Evolutionary conservation across 2,329 filamentous ascomycete species (phyloP).

Genomic region (Aspergillus carbonarius): DNA sequence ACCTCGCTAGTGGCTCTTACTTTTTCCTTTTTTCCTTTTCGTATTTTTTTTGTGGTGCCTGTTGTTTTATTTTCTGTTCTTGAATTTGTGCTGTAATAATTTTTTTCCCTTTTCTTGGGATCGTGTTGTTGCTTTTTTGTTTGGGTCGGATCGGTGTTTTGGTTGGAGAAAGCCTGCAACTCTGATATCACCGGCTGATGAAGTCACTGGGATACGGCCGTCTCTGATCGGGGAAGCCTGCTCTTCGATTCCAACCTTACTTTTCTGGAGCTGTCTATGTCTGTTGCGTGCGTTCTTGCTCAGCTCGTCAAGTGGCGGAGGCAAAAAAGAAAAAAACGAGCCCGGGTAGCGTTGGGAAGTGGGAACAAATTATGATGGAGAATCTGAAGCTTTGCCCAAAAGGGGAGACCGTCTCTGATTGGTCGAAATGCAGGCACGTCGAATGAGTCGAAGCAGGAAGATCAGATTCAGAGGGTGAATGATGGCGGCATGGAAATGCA

Average conservation of each 20-base stretch:
- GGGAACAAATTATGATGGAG: slow-evolving; percentile 13
- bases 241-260: slow-evolving; percentile 4
- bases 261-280: not conserved
- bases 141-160: not conserved
- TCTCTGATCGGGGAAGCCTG: not conserved
- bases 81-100: not conserved
- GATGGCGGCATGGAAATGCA: not conserved
- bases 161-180: not conserved
- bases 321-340: slow-evolving; percentile 3
- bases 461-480: not conserved
- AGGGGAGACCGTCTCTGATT: slow-evolving; percentile 11
- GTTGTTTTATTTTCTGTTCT: not conserved
- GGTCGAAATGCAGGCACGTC: slow-evolving; percentile 2
- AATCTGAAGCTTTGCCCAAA: slow-evolving; percentile 17
- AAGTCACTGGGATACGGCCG: not conserved
- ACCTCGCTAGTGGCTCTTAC: slow-evolving; percentile 11
- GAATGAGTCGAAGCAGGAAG: not conserved
- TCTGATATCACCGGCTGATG: not conserved
- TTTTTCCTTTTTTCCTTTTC: slow-evolving; percentile 3
- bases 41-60: not conserved
- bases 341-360: slow-evolving; percentile 12
- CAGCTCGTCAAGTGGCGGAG: slow-evolving; percentile 13
- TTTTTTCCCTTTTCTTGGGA: not conserved
- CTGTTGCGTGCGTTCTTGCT: not conserved
- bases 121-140: slow-evolving; percentile 2